Conservation (phyloP, 1,139 yeast genomes). For the Candida sp. region DNA sequence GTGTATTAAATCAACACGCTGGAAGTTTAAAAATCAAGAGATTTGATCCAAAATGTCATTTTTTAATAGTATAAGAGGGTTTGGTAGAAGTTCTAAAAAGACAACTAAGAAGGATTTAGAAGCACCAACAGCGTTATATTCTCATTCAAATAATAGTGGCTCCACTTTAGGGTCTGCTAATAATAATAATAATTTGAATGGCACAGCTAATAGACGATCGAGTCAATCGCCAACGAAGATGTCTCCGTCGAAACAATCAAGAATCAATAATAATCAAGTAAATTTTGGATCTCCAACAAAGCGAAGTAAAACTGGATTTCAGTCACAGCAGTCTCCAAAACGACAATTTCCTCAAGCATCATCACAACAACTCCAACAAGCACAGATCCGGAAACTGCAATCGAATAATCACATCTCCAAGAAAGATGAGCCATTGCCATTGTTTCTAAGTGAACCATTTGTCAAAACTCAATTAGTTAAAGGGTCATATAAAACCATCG, state of each 20-base stretch:
- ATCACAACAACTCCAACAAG: constrained; percentile 8
- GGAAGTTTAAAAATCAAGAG: too few relatives aligned
- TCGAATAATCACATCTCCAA: neutral
- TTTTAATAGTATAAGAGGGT: constrained; percentile 51
- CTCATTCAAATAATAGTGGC: constrained; percentile 30
- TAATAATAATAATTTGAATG: constrained; percentile 11
- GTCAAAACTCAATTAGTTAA: constrained; percentile 92
- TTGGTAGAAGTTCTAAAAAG: constrained; percentile 63
- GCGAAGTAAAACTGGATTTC: constrained; percentile 16
- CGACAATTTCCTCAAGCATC: constrained; percentile 19
- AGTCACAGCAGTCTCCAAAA: constrained; percentile 13
- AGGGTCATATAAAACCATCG: constrained; percentile 97
- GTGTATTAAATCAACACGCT: too few relatives aligned
- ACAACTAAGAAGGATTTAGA: constrained; percentile 42
- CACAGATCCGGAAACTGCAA: too few relatives aligned
- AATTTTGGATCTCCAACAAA: constrained; percentile 35
- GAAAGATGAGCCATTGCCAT: constrained; percentile 34
- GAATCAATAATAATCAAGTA: constrained; percentile 15
- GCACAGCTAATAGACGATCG: constrained; percentile 25
- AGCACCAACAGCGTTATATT: constrained; percentile 25
- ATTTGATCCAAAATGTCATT: constrained; percentile 32
- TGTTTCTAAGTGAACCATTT: constrained; percentile 88
- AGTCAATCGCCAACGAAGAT: constrained; percentile 28
- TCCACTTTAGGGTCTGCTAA: constrained; percentile 11
- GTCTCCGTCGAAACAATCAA: constrained; percentile 29